Base-by-base conservation (phyloP, 768 basidiomycete genomes). In the Leccinum olivaceopallidum region DNA sequence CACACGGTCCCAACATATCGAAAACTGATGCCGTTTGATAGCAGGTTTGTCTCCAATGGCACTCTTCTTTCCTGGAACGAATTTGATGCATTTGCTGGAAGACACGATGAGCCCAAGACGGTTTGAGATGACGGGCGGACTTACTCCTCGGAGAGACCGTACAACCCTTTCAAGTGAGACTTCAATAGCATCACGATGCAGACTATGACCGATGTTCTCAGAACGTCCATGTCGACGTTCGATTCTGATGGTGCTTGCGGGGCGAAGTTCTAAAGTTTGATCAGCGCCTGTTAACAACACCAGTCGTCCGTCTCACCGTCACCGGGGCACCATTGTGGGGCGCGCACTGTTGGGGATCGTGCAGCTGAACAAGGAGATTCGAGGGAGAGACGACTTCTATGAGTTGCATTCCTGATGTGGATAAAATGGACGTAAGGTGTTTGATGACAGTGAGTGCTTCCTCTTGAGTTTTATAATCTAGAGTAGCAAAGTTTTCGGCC, bases 401-500 rank as follows among this genome's bases (percentile, higher is more conserved):
- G n/a, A 92, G 74, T 67, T 91, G 92, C 81, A 87, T 88, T 57
- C 91, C 96, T 10, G 85, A 83, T 2, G 87, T 90, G 2, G 89
- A 95, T 51, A 93, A 80, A 24, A 89, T 81, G 18, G 82, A 77
- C 9, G 92, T 94, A 58, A 95, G 80, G 57, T 83, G 82, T 61
- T 89, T 90, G 69, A 97, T 84, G 24, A 98, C 87, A 5, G 90
- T 87, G 56, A 98, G 77, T 5, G 89, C 87, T 75, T 98, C 97
- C 73, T 99, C 97, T 67, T 90, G 88, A 0, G 93, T 92, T 78
- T 94, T 98, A 80, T 95, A 98, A 36, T 98, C 95, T 61, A 99
- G 85, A 1, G 89, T 79, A 1, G 95, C 83, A 60, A 98, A 89
- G 69, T 98, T 98, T 71, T 98, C 97, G 0, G 93, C 89, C 85